phyloP scores from a whole-genome alignment of 2,329 filamentous ascomycete genomes.

The Fusarium redolens region DNA sequence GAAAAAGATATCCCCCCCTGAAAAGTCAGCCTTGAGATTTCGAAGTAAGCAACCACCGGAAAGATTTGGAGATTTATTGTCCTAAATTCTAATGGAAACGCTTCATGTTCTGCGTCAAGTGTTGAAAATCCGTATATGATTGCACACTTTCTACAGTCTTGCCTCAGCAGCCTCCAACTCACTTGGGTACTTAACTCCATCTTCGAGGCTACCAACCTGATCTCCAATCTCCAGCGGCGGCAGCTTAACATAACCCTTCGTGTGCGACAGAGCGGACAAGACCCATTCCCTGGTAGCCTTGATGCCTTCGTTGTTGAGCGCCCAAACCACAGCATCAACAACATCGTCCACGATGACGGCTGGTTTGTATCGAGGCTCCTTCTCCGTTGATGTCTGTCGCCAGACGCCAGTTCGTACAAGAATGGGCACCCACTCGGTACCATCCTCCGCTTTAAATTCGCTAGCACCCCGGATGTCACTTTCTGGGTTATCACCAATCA shows the following conservation, averaged over 20 bases:
- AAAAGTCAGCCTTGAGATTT: not conserved
- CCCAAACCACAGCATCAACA: slow-evolving; percentile 80
- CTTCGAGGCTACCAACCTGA: not conserved
- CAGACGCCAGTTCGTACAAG: slow-evolving; percentile 87
- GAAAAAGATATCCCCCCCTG: not conserved
- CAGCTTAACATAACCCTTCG: slow-evolving; percentile 44
- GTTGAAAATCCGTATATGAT: not conserved
- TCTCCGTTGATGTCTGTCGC: slow-evolving; percentile 52
- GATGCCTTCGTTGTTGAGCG: slow-evolving; percentile 67
- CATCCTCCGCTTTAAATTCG: slow-evolving; percentile 72
- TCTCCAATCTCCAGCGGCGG: slow-evolving; percentile 32
- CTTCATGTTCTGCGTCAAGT: not conserved
- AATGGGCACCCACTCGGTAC: slow-evolving; percentile 81
- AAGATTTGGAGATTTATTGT: not conserved
- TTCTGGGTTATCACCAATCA: slow-evolving; percentile 92
- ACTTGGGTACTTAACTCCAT: slow-evolving; percentile 34
- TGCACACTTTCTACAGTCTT: slow-evolving; percentile 17
- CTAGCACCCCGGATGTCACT: slow-evolving; percentile 93
- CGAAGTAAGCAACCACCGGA: not conserved
- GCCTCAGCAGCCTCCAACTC: slow-evolving; percentile 39
- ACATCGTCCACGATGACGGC: slow-evolving; percentile 79
- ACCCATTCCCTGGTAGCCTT: slow-evolving; percentile 50
- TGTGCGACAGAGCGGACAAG: slow-evolving; percentile 43
- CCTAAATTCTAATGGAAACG: not conserved
- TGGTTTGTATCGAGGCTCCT: slow-evolving; percentile 69